phyloP scores from a whole-genome alignment of 768 basidiomycete species.

The Chalciporus pseudorubinellus region DNA sequence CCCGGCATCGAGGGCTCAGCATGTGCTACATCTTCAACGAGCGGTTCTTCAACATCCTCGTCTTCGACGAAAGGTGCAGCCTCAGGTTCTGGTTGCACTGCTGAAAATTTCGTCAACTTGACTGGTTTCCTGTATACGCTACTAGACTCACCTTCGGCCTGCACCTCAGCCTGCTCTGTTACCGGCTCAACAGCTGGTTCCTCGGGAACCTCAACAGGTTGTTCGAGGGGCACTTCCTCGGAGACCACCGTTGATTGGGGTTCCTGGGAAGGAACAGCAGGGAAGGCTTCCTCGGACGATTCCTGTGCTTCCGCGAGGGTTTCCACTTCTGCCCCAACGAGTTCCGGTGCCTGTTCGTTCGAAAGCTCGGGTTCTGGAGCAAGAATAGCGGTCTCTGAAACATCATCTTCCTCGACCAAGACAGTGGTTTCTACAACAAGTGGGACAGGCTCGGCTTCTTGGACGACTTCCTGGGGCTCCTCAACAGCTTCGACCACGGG shows the following conservation, averaged over 20 bases:
- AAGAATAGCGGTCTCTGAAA: slow-evolving; percentile 11
- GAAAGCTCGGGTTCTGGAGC: no score
- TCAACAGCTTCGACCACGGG: not conserved
- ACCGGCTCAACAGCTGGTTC: not conserved
- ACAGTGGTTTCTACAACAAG: slow-evolving; percentile 32
- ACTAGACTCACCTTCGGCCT: not conserved
- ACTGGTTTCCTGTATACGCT: not conserved
- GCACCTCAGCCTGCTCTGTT: not conserved
- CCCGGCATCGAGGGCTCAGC: not conserved
- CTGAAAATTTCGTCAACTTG: no score
- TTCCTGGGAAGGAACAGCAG: not conserved
- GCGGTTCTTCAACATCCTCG: not conserved
- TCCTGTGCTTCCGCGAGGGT: not conserved
- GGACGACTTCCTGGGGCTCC: not conserved
- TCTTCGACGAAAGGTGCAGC: not conserved
- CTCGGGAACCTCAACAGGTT: not conserved
- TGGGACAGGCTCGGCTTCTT: slow-evolving; percentile 16
- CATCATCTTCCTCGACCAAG: slow-evolving; percentile 20
- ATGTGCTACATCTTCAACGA: not conserved
- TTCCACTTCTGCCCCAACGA: not conserved
- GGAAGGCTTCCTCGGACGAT: not conserved
- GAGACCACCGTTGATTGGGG: not conserved
- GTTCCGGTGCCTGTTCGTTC: not conserved
- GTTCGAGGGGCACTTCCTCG: not conserved
- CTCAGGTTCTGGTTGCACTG: not conserved